Evolutionary conservation across 495 filamentous ascomycete genomes (phyloP).

Genomic region (Tuber melanosporum): DNA sequence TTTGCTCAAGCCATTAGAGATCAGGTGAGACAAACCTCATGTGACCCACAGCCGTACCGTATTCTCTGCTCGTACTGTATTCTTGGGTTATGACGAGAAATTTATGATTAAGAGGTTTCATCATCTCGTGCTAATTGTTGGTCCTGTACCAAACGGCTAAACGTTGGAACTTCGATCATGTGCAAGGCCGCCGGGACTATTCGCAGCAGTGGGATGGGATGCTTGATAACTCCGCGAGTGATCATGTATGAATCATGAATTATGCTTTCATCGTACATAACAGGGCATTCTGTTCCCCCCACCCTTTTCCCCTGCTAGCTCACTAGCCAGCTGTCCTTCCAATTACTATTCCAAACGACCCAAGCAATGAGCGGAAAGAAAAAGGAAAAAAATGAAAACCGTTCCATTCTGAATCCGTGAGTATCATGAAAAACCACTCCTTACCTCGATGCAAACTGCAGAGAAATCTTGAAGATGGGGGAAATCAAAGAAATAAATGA

Average conservation of each 20-base stretch:
- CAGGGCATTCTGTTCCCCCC: not conserved
- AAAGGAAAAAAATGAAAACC: not conserved
- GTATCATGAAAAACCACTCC: conserved; percentile 4
- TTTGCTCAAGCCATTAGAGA: not conserved
- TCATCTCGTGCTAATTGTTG: not conserved
- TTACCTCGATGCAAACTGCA: not conserved
- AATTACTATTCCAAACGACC: conserved; percentile 2
- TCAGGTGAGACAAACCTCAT: not conserved
- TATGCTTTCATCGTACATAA: conserved; percentile 3
- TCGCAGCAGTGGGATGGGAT: not conserved
- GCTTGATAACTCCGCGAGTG: not conserved
- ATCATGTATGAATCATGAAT: not conserved
- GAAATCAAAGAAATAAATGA: conserved; percentile 1
- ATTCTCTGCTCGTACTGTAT: not conserved
- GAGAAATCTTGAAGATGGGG: conserved; percentile 1
- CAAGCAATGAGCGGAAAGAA: not conserved
- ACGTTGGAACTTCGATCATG: not conserved
- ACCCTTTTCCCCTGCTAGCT: not conserved
- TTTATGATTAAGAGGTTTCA: not conserved
- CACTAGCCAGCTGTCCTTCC: not conserved
- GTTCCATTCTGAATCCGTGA: not conserved
- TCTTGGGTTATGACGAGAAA: not conserved
- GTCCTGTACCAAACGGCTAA: not conserved
- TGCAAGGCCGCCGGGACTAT: not conserved
- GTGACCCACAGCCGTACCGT: not conserved